phyloP scores from a whole-genome alignment of 257 asterid genomes.

The Rhazya stricta region DNA sequence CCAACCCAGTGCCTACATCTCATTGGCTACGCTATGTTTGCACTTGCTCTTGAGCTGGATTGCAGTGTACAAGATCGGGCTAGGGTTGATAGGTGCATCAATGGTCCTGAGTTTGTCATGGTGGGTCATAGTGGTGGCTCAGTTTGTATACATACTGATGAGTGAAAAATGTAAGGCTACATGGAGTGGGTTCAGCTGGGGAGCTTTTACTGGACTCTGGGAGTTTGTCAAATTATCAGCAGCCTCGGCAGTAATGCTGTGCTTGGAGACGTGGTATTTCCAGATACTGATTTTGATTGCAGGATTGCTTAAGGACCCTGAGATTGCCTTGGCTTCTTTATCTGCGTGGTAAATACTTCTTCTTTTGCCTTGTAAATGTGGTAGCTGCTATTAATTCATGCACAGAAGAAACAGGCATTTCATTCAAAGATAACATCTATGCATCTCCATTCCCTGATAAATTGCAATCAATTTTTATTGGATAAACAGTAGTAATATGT shows the following conservation, averaged over 20 bases:
- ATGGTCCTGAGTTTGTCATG: constrained; percentile 32
- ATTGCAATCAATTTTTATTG: too few relatives aligned
- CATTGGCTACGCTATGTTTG: constrained; percentile 20
- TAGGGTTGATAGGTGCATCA: constrained; percentile 32
- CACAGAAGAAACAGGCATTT: too few relatives aligned
- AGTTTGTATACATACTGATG: constrained; percentile 28
- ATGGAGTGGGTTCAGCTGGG: constrained; percentile 28
- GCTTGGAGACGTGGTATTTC: constrained; percentile 41
- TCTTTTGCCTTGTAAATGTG: not conserved
- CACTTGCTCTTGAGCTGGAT: constrained; percentile 33
- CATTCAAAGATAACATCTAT: too few relatives aligned
- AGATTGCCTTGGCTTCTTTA: constrained; percentile 35
- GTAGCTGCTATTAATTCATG: too few relatives aligned
- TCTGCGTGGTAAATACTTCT: constrained; percentile 24
- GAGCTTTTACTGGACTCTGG: constrained; percentile 32
- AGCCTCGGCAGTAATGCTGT: constrained; percentile 35
- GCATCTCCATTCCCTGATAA: too few relatives aligned
- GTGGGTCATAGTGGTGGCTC: constrained; percentile 35
- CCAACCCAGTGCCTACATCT: constrained; percentile 33
- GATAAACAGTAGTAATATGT: too few relatives aligned
- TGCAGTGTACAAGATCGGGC: constrained; percentile 28
- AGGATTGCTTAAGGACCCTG: constrained; percentile 33
- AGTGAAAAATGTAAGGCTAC: constrained; percentile 29
- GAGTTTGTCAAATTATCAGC: constrained; percentile 31
- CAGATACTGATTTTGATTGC: constrained; percentile 34